Percentiles rank a stretch among this genome's conserved stretches.
These are phyloP conservation scores for Apiosordaria backusii DNA, from an alignment of 495 filamentous ascomycete species.

Conservation along the genomic window DNA sequence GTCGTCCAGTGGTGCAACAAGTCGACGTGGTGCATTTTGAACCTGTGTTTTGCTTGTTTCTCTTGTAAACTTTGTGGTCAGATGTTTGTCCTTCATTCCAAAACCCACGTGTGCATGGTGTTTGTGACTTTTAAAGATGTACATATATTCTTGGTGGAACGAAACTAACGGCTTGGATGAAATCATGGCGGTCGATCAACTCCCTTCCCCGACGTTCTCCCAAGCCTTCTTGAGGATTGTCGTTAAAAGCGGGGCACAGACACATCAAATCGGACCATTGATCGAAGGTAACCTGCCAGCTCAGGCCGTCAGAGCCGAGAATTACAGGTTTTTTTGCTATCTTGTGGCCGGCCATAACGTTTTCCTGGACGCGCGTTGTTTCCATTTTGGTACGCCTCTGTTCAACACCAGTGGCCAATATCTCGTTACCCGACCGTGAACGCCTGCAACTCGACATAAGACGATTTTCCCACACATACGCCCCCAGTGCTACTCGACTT, in stretches of 20 bases:
- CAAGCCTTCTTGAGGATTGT: neutral
- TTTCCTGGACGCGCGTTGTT: neutral
- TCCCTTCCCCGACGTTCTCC: neutral
- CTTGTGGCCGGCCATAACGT: neutral
- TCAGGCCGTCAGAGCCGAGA: neutral
- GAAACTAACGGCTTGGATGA: neutral
- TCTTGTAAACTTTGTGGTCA: neutral
- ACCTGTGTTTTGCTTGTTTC: neutral
- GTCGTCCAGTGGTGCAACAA: conserved; percentile 16
- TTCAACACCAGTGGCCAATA: neutral
- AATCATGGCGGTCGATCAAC: neutral
- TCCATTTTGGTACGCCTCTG: neutral
- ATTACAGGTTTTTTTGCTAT: neutral
- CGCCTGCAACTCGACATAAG: neutral
- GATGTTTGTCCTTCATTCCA: neutral
- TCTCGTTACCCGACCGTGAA: neutral
- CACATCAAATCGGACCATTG: neutral
- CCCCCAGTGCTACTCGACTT: conserved; percentile 7
- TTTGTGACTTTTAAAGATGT: neutral
- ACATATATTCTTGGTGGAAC: neutral
- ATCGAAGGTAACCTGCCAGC: neutral
- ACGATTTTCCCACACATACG: neutral
- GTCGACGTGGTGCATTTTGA: conserved; percentile 16
- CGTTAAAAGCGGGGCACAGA: neutral
- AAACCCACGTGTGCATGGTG: neutral